Conservation (phyloP, 2,329 filamentous ascomycete species). For the Microdochium paspali region DNA sequence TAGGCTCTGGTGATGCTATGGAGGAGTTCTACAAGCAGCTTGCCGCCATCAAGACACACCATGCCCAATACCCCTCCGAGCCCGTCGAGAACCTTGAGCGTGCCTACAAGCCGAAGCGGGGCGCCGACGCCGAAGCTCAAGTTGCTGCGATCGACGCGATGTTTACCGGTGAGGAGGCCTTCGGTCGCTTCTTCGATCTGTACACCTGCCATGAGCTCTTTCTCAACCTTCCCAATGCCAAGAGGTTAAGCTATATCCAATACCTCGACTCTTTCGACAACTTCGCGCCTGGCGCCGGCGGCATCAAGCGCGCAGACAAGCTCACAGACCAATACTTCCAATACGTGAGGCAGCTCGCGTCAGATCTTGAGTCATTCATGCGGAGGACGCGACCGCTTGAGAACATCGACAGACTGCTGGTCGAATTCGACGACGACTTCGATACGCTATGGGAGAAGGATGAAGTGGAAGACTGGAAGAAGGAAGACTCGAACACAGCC, state of each 20-base stretch:
- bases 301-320: constrained; percentile 74
- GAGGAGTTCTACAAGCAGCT: constrained; percentile 87
- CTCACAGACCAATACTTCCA: constrained; percentile 86
- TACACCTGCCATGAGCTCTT: constrained; percentile 78
- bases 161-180: constrained; percentile 94
- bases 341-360: constrained; percentile 71
- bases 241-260: constrained; percentile 81
- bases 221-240: constrained; percentile 79
- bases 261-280: constrained; percentile 88
- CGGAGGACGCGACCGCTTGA: constrained; percentile 76
- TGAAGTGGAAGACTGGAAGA: constrained; percentile 69
- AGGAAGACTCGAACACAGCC: constrained; percentile 36
- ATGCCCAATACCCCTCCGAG: constrained; percentile 86
- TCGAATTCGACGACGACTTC: constrained; percentile 74
- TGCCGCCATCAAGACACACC: constrained; percentile 73
- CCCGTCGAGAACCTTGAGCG: constrained; percentile 91
- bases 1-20: constrained; percentile 78
- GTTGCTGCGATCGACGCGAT: constrained; percentile 73
- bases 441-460: constrained; percentile 73
- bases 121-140: constrained; percentile 51
- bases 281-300: constrained; percentile 65
- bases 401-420: constrained; percentile 70
- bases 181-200: constrained; percentile 86
- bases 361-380: constrained; percentile 84
- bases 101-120: constrained; percentile 67